Evolutionary conservation across 306 rosid genomes (phyloP).

Genomic region (Rosa multiflora): DNA sequence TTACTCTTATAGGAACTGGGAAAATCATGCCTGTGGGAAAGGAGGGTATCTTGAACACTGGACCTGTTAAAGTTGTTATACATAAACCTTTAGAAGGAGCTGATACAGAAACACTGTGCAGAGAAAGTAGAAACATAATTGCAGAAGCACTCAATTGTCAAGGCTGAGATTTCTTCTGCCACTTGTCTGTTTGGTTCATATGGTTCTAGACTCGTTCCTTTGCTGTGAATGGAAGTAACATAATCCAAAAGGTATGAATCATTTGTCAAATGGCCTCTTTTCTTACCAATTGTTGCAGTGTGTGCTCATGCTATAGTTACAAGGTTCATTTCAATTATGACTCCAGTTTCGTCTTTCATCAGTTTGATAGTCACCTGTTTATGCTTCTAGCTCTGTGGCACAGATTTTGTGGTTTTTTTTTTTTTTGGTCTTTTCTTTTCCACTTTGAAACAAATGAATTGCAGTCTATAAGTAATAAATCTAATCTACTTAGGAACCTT

Average conservation of each 20-base stretch:
- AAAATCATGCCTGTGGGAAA: conserved; percentile 86
- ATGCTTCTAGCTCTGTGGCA: neutral
- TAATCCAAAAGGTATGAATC: neutral
- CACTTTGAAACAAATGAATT: conserved; percentile 2
- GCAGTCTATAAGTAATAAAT: neutral
- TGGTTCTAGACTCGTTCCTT: conserved; percentile 15
- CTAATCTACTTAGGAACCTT: neutral
- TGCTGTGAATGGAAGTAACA: neutral
- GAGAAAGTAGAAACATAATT: conserved; percentile 66
- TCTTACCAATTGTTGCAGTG: neutral
- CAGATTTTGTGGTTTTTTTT: neutral
- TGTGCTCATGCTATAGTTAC: neutral
- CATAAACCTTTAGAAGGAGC: conserved; percentile 69
- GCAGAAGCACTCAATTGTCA: conserved; percentile 48
- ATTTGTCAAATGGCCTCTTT: neutral
- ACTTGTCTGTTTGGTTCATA: conserved; percentile 23
- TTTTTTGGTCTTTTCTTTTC: neutral
- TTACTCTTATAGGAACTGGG: conserved; percentile 88
- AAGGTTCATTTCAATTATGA: neutral
- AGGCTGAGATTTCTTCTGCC: conserved; percentile 32
- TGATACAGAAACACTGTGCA: conserved; percentile 55
- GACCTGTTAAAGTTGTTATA: conserved; percentile 73
- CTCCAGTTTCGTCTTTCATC: neutral
- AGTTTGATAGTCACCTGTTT: neutral
- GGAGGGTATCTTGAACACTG: conserved; percentile 68